phyloP scores from a whole-genome alignment of 192 early-diverging fungal genomes.

The Allomyces macrogynus region DNA sequence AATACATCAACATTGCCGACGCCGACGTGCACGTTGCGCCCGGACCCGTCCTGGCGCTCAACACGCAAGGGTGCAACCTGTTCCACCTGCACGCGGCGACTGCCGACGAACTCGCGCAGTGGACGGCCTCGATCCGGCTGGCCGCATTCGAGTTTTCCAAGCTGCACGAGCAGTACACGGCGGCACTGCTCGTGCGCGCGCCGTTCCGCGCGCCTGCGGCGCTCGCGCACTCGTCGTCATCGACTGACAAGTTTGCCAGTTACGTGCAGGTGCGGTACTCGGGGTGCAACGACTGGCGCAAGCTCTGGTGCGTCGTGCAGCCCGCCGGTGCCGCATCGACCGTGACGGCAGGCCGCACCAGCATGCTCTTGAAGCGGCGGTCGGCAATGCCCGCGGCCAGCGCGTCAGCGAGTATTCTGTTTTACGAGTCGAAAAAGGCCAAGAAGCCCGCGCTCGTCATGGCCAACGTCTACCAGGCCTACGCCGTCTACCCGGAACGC shows the following conservation, averaged over 20 bases:
- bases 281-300: not conserved
- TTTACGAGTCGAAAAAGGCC: too few relatives aligned
- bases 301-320: not conserved
- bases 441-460: not conserved
- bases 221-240: not conserved
- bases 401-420: too few relatives aligned
- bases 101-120: constrained; percentile 32
- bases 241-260: not conserved
- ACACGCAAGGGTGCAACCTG: constrained; percentile 47
- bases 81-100: constrained; percentile 40
- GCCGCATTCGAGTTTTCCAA: constrained; percentile 57
- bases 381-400: not conserved
- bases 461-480: constrained; percentile 10
- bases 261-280: not conserved
- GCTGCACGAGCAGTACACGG: constrained; percentile 55
- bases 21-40: constrained; percentile 29
- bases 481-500: constrained; percentile 30
- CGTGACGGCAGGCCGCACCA: too few relatives aligned
- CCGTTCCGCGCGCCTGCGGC: not conserved
- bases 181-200: constrained; percentile 7
- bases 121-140: constrained; percentile 52
- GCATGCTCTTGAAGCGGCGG: not conserved
- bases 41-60: constrained; percentile 31
- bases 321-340: not conserved
- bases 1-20: constrained; percentile 59